Conservation (phyloP, 495 filamentous ascomycete species). For the Penicillium paradoxum region DNA sequence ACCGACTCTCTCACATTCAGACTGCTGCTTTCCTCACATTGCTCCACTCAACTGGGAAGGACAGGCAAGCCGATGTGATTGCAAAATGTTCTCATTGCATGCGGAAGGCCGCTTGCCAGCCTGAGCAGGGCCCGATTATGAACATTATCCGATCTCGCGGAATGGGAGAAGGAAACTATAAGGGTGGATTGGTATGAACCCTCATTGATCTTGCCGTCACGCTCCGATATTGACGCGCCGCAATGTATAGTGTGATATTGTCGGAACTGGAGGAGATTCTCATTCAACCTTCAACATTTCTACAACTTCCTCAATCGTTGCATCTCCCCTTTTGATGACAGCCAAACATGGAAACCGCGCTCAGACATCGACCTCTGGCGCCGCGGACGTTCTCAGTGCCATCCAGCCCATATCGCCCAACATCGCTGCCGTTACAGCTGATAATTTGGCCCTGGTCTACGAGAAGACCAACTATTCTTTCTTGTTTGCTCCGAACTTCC, state of each 20-base stretch:
- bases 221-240: conserved; percentile 3
- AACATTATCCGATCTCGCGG: conserved; percentile 53
- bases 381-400: conserved; percentile 80
- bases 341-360: conserved; percentile 95
- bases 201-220: background rate
- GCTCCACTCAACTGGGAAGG: conserved; percentile 79
- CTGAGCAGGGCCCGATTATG: conserved; percentile 55
- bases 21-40: conserved; percentile 79
- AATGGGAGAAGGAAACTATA: conserved; percentile 63
- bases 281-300: conserved; percentile 98
- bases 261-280: conserved; percentile 93
- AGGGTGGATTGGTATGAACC: conserved; percentile 57
- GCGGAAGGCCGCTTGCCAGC: conserved; percentile 61
- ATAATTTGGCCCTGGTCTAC: conserved; percentile 66
- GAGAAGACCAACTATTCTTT: conserved; percentile 82
- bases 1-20: conserved; percentile 76
- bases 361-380: conserved; percentile 93
- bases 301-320: conserved; percentile 89
- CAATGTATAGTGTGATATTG: conserved; percentile 76
- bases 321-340: conserved; percentile 72
- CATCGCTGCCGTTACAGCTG: conserved; percentile 64
- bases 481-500: conserved; percentile 94
- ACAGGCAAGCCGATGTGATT: conserved; percentile 74
- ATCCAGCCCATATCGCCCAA: conserved; percentile 65
- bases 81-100: conserved; percentile 66